Evolutionary conservation across 805 yeast species (phyloP).

Genomic region (Nakazawaea sp.): DNA sequence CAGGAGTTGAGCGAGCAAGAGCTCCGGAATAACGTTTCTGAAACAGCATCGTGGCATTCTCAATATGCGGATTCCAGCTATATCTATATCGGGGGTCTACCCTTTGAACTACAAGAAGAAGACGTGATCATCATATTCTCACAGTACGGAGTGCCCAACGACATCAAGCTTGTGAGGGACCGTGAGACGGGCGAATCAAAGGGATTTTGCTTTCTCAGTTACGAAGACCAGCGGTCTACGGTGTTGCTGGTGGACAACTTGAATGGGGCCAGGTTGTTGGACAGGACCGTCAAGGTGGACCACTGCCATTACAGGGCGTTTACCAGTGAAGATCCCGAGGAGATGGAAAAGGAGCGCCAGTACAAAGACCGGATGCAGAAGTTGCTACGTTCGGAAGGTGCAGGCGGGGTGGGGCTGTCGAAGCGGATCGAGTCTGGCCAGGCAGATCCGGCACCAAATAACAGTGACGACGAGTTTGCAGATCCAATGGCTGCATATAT

Average conservation of each 20-base stretch:
- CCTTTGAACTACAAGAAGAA: constrained; percentile 58
- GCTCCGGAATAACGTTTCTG: constrained; percentile 48
- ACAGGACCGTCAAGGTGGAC: constrained; percentile 53
- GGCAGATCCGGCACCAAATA: no score
- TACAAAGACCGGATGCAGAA: constrained; percentile 31
- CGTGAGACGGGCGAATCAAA: constrained; percentile 54
- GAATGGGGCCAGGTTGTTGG: constrained; percentile 51
- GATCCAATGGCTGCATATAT: constrained; percentile 31
- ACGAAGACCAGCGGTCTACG: constrained; percentile 74
- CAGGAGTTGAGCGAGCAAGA: constrained; percentile 61
- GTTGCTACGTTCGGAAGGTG: constrained; percentile 18
- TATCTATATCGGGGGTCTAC: constrained; percentile 69
- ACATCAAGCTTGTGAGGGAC: constrained; percentile 64
- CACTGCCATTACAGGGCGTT: constrained; percentile 55
- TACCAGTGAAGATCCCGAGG: constrained; percentile 15
- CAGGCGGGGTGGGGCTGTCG: no score
- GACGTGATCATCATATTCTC: constrained; percentile 77
- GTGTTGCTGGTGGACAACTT: constrained; percentile 85
- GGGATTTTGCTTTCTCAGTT: constrained; percentile 79
- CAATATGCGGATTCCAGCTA: constrained; percentile 75
- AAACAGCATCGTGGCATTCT: constrained; percentile 81
- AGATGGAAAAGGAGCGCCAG: constrained; percentile 43
- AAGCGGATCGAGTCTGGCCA: neutral
- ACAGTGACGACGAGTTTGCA: constrained; percentile 24
- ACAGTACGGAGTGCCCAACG: constrained; percentile 84